These are phyloP conservation scores for Aegilops speltoides DNA, from an alignment of 176 grass and related monocot species.

Conservation along the genomic window DNA sequence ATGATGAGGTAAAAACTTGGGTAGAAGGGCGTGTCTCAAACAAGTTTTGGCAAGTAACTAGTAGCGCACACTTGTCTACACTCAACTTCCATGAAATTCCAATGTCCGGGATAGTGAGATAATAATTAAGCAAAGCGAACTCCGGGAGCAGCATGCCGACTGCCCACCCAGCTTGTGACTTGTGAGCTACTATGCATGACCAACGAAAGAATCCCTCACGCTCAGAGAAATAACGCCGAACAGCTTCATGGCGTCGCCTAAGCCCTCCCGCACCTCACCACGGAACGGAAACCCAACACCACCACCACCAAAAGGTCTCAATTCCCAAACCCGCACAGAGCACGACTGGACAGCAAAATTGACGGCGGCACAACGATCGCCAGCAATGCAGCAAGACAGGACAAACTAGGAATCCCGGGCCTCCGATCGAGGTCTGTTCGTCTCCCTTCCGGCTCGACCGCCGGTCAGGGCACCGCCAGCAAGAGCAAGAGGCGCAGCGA, in stretches of 20 bases:
- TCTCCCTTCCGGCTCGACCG: not conserved
- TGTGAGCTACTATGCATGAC: not conserved
- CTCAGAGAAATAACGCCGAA: not conserved
- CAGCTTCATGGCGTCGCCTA: not conserved
- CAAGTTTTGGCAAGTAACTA: not conserved
- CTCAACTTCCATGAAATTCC: not conserved
- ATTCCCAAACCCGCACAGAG: not conserved
- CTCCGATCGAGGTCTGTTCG: not conserved
- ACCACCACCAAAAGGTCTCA: no score
- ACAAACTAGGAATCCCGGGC: not conserved
- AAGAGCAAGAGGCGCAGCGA: not conserved
- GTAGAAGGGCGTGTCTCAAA: not conserved
- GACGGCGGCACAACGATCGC: not conserved
- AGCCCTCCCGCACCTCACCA: not conserved
- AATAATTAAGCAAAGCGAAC: not conserved
- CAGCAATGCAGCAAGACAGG: not conserved
- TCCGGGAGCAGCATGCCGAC: not conserved
- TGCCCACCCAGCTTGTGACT: not conserved
- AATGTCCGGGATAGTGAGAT: not conserved
- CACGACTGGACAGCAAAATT: not conserved
- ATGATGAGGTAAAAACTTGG: not conserved
- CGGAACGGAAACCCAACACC: not conserved
- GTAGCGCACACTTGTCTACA: not conserved
- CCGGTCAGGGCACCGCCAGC: not conserved
- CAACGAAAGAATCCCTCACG: not conserved